Evolutionary conservation across 331 rosid genomes (phyloP).

Genomic region (Erythrophleum ivorense): DNA sequence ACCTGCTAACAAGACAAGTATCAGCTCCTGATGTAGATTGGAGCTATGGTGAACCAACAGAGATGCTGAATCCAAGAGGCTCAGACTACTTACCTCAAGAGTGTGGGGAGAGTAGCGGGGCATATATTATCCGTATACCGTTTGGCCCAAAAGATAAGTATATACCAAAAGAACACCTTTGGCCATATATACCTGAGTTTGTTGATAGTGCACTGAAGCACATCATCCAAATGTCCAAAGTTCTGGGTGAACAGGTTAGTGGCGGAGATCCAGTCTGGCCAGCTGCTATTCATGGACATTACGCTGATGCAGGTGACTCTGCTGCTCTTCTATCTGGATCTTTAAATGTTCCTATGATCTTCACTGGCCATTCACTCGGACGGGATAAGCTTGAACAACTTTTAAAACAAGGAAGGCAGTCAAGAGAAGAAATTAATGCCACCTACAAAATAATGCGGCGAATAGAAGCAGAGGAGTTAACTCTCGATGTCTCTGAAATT

Average conservation of each 20-base stretch:
- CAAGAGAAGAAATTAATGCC: constrained; percentile 65
- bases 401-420: constrained; percentile 55
- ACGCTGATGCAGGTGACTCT: constrained; percentile 99
- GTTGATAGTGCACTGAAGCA: constrained; percentile 93
- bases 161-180: constrained; percentile 71
- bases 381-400: constrained; percentile 92
- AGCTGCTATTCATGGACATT: constrained; percentile 93
- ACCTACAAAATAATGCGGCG: constrained; percentile 75
- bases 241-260: constrained; percentile 87
- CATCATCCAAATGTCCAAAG: constrained; percentile 87
- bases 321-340: constrained; percentile 91
- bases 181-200: constrained; percentile 98
- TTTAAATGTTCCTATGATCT: constrained; percentile 90
- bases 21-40: constrained; percentile 70
- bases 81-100: constrained; percentile 55
- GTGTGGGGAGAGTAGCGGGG: constrained; percentile 72
- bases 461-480: constrained; percentile 69
- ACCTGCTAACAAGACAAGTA: constrained; percentile 70
- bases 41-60: constrained; percentile 76
- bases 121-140: constrained; percentile 72
- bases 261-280: constrained; percentile 89
- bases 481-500: constrained; percentile 74
- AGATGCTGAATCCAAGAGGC: constrained; percentile 56
- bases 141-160: constrained; percentile 75
- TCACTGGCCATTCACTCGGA: constrained; percentile 96